A percentile compares a stretch with the other conserved stretches of the same genome.
Evolutionary conservation across 331 rosid species (phyloP).

Genomic region (Cydonia oblonga): DNA sequence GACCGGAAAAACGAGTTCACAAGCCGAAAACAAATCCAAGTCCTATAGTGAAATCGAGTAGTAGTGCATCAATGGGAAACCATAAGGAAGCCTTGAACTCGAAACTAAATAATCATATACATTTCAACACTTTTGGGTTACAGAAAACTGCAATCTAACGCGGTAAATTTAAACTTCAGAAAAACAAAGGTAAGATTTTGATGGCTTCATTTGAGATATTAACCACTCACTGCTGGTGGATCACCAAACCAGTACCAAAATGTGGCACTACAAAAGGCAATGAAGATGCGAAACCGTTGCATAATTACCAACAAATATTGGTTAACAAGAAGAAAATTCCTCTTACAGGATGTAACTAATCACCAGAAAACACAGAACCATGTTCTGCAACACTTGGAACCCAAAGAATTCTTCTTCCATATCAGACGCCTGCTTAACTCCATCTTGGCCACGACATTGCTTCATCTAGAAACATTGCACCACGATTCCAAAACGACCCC

Average conservation of each 20-base stretch:
- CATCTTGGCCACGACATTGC: not conserved
- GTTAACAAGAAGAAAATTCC: not conserved
- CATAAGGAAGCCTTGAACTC: not conserved
- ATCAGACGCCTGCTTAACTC: not conserved
- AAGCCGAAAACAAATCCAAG: not conserved
- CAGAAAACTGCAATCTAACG: not conserved
- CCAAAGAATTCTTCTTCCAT: not conserved
- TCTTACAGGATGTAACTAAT: not conserved
- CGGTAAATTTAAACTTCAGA: not conserved
- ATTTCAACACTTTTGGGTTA: not conserved
- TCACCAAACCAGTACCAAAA: not conserved
- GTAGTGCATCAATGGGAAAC: not conserved
- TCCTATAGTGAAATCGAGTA: not conserved
- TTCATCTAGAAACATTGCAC: constrained; percentile 1
- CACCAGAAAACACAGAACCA: not conserved
- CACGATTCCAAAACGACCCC: not conserved
- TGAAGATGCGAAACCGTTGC: not conserved
- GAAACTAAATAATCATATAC: not conserved
- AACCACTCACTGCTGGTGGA: not conserved
- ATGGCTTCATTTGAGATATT: not conserved
- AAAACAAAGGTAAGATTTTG: not conserved
- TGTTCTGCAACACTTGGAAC: not conserved
- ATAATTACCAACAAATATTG: not conserved
- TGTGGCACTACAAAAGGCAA: not conserved
- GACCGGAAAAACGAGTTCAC: rapidly evolving